Percentiles rank a stretch among this genome's conserved stretches.
These are phyloP conservation scores for Penicillium cosmopolitanum DNA, from an alignment of 495 filamentous ascomycete species.

Conservation along the genomic window DNA sequence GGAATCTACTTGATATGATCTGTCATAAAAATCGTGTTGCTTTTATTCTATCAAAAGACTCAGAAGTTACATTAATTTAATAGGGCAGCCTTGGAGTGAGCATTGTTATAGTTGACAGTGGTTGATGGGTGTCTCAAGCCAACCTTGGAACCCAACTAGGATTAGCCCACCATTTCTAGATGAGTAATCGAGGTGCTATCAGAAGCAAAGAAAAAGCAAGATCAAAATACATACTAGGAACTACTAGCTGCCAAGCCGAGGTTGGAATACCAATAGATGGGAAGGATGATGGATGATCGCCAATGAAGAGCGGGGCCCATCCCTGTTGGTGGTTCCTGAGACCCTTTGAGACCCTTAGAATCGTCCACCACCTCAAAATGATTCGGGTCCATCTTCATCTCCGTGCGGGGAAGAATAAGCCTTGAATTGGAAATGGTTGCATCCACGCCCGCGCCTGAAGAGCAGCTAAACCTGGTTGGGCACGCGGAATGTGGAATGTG, in stretches of 20 bases:
- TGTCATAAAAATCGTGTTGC: too few species aligned
- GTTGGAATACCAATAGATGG: background rate
- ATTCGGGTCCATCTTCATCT: slow-evolving; percentile 10
- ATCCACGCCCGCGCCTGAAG: background rate
- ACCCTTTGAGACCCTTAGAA: background rate
- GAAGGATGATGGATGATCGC: background rate
- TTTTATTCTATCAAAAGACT: too few species aligned
- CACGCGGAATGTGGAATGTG: slow-evolving; percentile 10
- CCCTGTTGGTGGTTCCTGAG: background rate
- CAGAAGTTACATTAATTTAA: too few species aligned
- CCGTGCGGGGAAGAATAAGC: slow-evolving; percentile 21
- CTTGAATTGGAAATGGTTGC: background rate
- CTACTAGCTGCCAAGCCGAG: slow-evolving; percentile 5
- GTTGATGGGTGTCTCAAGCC: too few species aligned
- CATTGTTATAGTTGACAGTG: too few species aligned
- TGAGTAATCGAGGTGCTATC: background rate
- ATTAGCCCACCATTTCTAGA: too few species aligned
- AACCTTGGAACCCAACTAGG: too few species aligned
- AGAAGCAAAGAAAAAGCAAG: slow-evolving; percentile 1
- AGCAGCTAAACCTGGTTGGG: slow-evolving; percentile 19
- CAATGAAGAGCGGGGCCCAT: slow-evolving; percentile 2
- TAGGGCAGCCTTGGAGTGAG: too few species aligned
- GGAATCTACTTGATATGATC: too few species aligned
- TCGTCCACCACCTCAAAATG: background rate
- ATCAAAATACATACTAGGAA: background rate